A percentile compares a stretch with the other conserved stretches of the same genome.
Evolutionary conservation across 2,329 filamentous ascomycete species (phyloP).

Genomic region (Aureobasidium sp.): DNA sequence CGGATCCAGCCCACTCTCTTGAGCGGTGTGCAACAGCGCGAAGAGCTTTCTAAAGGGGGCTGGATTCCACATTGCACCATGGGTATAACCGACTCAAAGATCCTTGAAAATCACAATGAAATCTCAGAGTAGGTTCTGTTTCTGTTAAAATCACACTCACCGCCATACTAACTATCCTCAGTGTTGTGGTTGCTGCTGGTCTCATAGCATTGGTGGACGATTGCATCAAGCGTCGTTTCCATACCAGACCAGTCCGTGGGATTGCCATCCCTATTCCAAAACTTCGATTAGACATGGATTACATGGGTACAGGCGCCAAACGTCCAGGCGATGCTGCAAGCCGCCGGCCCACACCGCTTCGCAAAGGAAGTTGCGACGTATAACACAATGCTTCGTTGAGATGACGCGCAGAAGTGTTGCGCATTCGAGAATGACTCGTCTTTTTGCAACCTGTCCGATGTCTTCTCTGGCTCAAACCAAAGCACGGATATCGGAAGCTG

Average conservation of each 20-base stretch:
- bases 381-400: neutral
- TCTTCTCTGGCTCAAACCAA: neutral
- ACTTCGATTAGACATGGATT: constrained; percentile 53
- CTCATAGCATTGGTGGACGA: constrained; percentile 85
- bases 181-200: constrained; percentile 83
- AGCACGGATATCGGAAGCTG: neutral
- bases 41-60: constrained; percentile 70
- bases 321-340: constrained; percentile 48
- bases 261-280: constrained; percentile 47
- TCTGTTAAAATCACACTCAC: constrained; percentile 8
- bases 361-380: constrained; percentile 11
- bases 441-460: neutral
- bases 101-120: constrained; percentile 66
- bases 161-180: constrained; percentile 34
- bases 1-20: constrained; percentile 78
- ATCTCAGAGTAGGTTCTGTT: constrained; percentile 69
- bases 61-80: constrained; percentile 89
- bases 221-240: constrained; percentile 76
- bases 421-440: neutral
- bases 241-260: constrained; percentile 46
- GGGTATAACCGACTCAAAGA: constrained; percentile 72
- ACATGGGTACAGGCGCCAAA: constrained; percentile 48
- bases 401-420: neutral
- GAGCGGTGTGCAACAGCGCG: constrained; percentile 60
- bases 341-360: constrained; percentile 15